Evolutionary conservation across 257 asterid species (phyloP), one percentile per base, ranked within the genome.

Genomic region (Rauvolfia tetraphylla): DNA sequence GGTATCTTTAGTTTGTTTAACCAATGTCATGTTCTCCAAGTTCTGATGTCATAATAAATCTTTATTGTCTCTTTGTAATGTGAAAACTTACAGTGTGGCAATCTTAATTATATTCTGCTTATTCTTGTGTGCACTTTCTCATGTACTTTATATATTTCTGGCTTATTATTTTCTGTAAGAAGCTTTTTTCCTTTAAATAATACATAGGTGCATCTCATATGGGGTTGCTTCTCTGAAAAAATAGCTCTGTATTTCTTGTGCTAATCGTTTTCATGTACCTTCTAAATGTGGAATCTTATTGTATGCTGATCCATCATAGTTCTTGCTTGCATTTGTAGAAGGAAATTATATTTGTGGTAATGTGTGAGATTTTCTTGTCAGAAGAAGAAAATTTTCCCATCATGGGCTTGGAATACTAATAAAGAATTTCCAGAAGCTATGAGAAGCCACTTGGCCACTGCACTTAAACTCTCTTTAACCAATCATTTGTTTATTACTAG

Each of bases 1-100:
- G 65, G 73, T 83, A 75, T 23, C 29, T 22, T 34, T 34, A 38
- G 29, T 67, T 67, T 22, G 20, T 67, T 67, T 67, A n/a, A 67
- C 59, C 51, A 67, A 67, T 9, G 8, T 67, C 2, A 38, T 17
- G 57, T 51, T 15, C 51, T 51, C 23, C 57, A 51, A 18, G 57
- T 51, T 17, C 57, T 23, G 3, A 38, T 20, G 17, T 36, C 8
- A 36, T 5, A 20, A 67, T 67, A 22, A 53, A 36, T 49, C 46
- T 33, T 42, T 34, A 44, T 18, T 7, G 1, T 39, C 33, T 67
- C 51, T 3, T 67, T 12, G 29, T 67, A 38, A 9, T 67, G 49
- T 67, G 51, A 31, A 38, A 22, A 67, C 22, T 61, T 29, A 17
- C 9, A 29, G 29, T 13, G 18, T 61, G 41, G 68, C 13, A 2